Evolutionary conservation across 176 grass and related monocot genomes (phyloP), one percentile per base, ranked within the genome.

Genomic region (Canna indica): DNA sequence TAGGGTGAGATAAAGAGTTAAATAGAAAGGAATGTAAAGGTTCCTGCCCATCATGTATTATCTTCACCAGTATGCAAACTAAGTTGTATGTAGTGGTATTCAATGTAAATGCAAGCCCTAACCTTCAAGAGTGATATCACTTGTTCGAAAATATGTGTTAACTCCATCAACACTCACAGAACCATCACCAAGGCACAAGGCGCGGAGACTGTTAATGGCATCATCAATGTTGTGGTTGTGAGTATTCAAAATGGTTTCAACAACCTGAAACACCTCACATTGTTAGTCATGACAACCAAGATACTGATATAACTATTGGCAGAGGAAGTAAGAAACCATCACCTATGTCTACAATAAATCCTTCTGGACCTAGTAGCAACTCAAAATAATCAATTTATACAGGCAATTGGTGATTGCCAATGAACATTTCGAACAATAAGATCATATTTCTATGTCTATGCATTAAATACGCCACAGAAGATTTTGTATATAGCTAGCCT

Each of bases 141-240:
- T 69, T 59, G 75, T 41, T 32, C 57, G 36, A 35, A 77, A 53
- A 41, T 22, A n/a, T 14, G 25, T 32, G 64, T 59, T 59, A 14
- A 50, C 16, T 44, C 47, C 65, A n/a, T 69, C 64, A 32, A 29
- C 67, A 31, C 35, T 77, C 10, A 48, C 47, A 46, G 75, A 68
- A 77, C 36, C 75, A 77, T 77, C 75, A 60, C 48, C 75, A 24
- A 77, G 75, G 47, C 64, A 77, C 64, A 77, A 22, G 33, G 75
- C 64, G 45, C 68, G 75, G 7, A 77, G 75, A 69, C 75, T 77
- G 47, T 69, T 77, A 32, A 77, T 77, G 26, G 75, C 75, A 68
- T 77, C 75, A 59, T 77, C 75, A 32, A 77, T 69, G 68, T 69
- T 69, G 64, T 76, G 42, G 33, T 77, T 24, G 41, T 69, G 75